Percentiles rank a stretch among this genome's conserved stretches.
Evolutionary conservation across 2,329 filamentous ascomycete species (phyloP).

Genomic region (Alternaria consortialis): DNA sequence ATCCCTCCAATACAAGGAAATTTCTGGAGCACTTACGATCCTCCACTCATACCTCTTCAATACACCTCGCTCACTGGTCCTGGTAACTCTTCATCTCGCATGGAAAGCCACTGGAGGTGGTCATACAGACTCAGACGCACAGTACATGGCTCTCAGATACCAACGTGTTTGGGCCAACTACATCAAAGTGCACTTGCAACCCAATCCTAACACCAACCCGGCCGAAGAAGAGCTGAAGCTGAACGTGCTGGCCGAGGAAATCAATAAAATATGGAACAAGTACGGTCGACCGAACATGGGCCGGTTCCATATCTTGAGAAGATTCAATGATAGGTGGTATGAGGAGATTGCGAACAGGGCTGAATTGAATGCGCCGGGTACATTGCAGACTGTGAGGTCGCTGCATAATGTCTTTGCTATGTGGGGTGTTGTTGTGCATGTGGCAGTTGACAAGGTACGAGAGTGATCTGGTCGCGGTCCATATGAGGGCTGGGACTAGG

Average conservation of each 20-base stretch:
- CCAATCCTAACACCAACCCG: conserved; percentile 16
- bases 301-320: neutral
- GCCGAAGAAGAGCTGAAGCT: conserved; percentile 17
- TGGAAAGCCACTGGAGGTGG: neutral
- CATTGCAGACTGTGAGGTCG: conserved; percentile 24
- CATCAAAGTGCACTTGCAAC: conserved; percentile 34
- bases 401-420: conserved; percentile 41
- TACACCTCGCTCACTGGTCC: neutral
- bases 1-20: neutral
- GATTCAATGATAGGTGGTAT: neutral
- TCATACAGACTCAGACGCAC: neutral
- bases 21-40: neutral
- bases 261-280: conserved; percentile 33
- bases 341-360: neutral
- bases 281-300: neutral
- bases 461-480: conserved; percentile 31
- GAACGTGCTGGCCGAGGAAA: conserved; percentile 15
- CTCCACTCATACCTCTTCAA: neutral
- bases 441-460: conserved; percentile 34
- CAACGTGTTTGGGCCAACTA: conserved; percentile 26
- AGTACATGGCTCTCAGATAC: conserved; percentile 2
- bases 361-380: conserved; percentile 5
- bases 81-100: neutral
- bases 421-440: conserved; percentile 36
- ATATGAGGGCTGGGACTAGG: neutral